A percentile compares a stretch with the other conserved stretches of the same genome.
Conservation (phyloP, 371 early-diverging fungal genomes). For the Antonospora locustae region DNA sequence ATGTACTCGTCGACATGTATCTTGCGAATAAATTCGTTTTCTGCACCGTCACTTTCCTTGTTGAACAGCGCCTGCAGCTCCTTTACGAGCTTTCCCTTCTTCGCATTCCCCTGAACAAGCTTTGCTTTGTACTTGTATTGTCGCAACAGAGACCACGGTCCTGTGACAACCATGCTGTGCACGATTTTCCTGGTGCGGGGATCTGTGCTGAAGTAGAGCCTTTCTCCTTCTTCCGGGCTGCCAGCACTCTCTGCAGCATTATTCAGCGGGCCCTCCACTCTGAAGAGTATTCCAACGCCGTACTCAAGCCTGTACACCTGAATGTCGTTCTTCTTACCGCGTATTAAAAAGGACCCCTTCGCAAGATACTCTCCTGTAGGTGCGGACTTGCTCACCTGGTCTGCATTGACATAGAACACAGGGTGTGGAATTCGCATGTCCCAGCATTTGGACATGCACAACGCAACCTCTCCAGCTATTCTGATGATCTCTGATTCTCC, state of each 20-base stretch:
- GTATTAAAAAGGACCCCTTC: constrained; percentile 86
- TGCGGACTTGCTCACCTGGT: constrained; percentile 79
- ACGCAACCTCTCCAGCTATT: constrained; percentile 85
- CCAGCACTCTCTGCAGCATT: constrained; percentile 3
- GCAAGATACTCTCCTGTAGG: constrained; percentile 84
- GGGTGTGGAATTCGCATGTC: constrained; percentile 78
- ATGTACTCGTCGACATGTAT: constrained; percentile 38
- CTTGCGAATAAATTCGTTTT: constrained; percentile 20
- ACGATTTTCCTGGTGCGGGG: constrained; percentile 62
- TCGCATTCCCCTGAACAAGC: constrained; percentile 76
- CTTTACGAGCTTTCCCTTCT: constrained; percentile 71
- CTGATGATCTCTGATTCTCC: constrained; percentile 72
- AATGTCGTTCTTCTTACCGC: constrained; percentile 77
- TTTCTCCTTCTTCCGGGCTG: constrained; percentile 39
- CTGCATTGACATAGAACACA: constrained; percentile 81
- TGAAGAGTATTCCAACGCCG: constrained; percentile 82
- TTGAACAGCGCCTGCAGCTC: constrained; percentile 17
- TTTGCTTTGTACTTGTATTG: constrained; percentile 84
- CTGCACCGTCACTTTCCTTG: constrained; percentile 2
- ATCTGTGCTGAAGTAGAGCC: constrained; percentile 59
- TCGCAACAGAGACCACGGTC: constrained; percentile 71
- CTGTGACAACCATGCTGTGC: constrained; percentile 80
- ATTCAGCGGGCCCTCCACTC: constrained; percentile 48
- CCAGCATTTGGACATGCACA: constrained; percentile 86
- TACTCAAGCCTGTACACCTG: constrained; percentile 79